Evolutionary conservation across 306 rosid genomes (phyloP).

Genomic region (Phaseolus lunatus): DNA sequence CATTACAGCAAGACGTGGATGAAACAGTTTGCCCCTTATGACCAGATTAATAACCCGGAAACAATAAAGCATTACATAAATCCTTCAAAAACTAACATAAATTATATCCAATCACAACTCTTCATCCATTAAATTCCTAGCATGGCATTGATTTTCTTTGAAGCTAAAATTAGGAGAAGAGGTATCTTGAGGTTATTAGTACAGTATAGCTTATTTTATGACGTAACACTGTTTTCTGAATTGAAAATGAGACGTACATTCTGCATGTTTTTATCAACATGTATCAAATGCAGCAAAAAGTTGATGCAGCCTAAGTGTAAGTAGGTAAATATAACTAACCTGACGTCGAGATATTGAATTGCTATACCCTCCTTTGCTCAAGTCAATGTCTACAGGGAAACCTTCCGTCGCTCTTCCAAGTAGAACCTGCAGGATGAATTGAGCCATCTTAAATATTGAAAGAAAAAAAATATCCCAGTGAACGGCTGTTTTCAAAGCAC

Average conservation of each 20-base stretch:
- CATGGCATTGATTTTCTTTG: slow-evolving; percentile 18
- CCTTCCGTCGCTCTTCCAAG: slow-evolving; percentile 87
- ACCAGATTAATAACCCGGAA: slow-evolving; percentile 10
- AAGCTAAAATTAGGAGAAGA: slow-evolving; percentile 13
- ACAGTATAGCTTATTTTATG: slow-evolving; percentile 23
- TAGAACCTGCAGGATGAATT: slow-evolving; percentile 66
- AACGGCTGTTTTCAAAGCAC: slow-evolving; percentile 19
- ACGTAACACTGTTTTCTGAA: not conserved
- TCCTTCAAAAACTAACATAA: slow-evolving; percentile 9
- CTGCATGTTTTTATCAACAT: slow-evolving; percentile 33
- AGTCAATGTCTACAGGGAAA: slow-evolving; percentile 82
- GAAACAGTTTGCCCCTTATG: not conserved
- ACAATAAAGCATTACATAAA: slow-evolving; percentile 18
- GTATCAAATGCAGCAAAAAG: slow-evolving; percentile 33
- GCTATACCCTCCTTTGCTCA: slow-evolving; percentile 74
- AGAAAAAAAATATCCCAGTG: slow-evolving; percentile 2
- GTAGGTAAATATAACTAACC: slow-evolving; percentile 58
- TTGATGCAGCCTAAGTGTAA: slow-evolving; percentile 23
- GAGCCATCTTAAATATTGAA: slow-evolving; percentile 13
- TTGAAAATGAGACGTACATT: slow-evolving; percentile 17
- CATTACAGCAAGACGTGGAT: slow-evolving; percentile 20
- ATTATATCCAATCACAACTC: slow-evolving; percentile 3
- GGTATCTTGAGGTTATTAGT: slow-evolving; percentile 32
- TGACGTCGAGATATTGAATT: slow-evolving; percentile 90
- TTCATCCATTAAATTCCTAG: slow-evolving; percentile 3